These are phyloP conservation scores for Striga hermonthica DNA, from an alignment of 305 asterid species.

Conservation along the genomic window DNA sequence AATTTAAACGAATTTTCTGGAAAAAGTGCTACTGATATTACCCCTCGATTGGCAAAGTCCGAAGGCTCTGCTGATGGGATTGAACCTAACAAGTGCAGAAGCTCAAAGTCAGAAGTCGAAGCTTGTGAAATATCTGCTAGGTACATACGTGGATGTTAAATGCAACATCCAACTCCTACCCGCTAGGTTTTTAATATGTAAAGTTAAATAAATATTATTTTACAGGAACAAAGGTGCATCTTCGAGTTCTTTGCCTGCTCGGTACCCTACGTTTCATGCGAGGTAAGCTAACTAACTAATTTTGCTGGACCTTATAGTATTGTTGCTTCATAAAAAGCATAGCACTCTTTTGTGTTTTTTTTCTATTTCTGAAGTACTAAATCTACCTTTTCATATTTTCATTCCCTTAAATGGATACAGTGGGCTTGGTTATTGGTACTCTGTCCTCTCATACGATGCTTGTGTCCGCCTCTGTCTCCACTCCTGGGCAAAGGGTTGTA, in stretches of 20 bases:
- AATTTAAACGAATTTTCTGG: slow-evolving; percentile 39
- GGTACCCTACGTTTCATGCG: slow-evolving; percentile 87
- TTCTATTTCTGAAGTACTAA: slow-evolving; percentile 8
- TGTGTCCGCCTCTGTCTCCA: slow-evolving; percentile 90
- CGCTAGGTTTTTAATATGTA: background rate
- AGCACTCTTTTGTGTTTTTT: slow-evolving; percentile 4
- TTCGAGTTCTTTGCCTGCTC: slow-evolving; percentile 49
- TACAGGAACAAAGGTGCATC: slow-evolving; percentile 62
- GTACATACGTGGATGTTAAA: slow-evolving; percentile 13
- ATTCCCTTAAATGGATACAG: slow-evolving; percentile 42
- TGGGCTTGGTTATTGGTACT: slow-evolving; percentile 84
- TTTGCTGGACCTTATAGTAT: background rate
- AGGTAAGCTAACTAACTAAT: slow-evolving; percentile 45
- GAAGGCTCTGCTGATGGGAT: slow-evolving; percentile 40
- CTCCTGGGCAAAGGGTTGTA: slow-evolving; percentile 81
- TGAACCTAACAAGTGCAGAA: slow-evolving; percentile 37
- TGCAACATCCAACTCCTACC: background rate
- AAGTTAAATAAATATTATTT: slow-evolving; percentile 20
- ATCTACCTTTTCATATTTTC: slow-evolving; percentile 26
- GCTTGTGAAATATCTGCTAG: slow-evolving; percentile 41
- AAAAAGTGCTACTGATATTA: slow-evolving; percentile 33
- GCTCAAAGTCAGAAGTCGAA: slow-evolving; percentile 35
- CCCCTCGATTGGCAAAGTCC: slow-evolving; percentile 29
- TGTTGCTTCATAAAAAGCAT: background rate
- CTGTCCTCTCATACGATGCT: slow-evolving; percentile 82